phyloP scores from a whole-genome alignment of 176 grass and related monocot genomes.

The Urochloa ruziziensis region DNA sequence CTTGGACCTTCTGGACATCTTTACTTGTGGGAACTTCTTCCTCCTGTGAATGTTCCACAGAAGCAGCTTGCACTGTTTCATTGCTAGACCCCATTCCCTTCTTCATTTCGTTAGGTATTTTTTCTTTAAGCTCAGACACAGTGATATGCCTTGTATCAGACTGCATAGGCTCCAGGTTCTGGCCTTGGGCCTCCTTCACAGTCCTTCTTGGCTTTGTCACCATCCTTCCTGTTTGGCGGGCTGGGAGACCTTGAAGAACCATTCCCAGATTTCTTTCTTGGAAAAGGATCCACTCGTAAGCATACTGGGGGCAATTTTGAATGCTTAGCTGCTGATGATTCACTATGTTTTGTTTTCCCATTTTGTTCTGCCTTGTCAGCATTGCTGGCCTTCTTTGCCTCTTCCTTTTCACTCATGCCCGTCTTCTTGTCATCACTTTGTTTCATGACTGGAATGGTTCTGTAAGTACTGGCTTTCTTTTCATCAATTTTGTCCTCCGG shows the following conservation, averaged over 20 bases:
- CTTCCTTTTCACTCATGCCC: conserved; percentile 23
- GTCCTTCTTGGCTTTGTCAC: conserved; percentile 8
- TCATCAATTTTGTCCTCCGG: conserved; percentile 30
- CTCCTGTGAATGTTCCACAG: conserved; percentile 5
- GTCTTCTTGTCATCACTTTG: conserved; percentile 38
- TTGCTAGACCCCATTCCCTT: not conserved
- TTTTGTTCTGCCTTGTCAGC: conserved; percentile 39
- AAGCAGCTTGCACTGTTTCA: conserved; percentile 15
- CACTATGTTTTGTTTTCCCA: conserved; percentile 26
- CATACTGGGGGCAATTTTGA: conserved; percentile 83
- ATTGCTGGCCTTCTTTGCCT: conserved; percentile 17
- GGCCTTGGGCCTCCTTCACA: conserved; percentile 4
- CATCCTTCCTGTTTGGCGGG: conserved; percentile 20
- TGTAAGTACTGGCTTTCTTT: conserved; percentile 31
- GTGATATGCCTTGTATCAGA: conserved; percentile 18
- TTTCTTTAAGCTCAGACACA: conserved; percentile 25
- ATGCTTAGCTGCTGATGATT: conserved; percentile 29
- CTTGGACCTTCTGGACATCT: conserved; percentile 12
- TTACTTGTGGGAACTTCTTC: conserved; percentile 10
- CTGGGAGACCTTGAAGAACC: conserved; percentile 44
- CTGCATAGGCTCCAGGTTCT: conserved; percentile 23
- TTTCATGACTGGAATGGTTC: conserved; percentile 54
- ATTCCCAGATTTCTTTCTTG: conserved; percentile 64
- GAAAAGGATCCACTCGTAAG: conserved; percentile 70
- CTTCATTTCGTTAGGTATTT: conserved; percentile 9